A percentile compares a stretch with the other conserved stretches of the same genome.
Conservation (phyloP, 768 basidiomycete genomes). For the Krasilnikovozyma curviuscula region DNA sequence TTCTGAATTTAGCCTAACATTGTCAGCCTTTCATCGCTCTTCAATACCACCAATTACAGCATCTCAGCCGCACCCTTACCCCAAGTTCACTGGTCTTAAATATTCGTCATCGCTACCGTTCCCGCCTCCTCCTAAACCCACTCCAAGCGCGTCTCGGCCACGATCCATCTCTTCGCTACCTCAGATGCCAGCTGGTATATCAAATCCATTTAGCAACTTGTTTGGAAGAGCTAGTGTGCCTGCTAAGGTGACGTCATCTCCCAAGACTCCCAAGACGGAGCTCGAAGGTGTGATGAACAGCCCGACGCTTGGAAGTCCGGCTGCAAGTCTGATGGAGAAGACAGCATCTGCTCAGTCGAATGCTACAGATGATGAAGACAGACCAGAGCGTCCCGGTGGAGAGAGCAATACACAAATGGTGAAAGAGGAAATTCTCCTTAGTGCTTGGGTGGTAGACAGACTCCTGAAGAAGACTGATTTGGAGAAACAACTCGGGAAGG, state of each 20-base stretch:
- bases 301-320: constrained; percentile 26
- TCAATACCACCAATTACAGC: too few relatives aligned
- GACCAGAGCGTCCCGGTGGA: neutral
- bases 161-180: constrained; percentile 11
- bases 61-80: constrained; percentile 2
- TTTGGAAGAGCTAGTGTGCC: constrained; percentile 36
- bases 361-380: constrained; percentile 14
- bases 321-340: constrained; percentile 13
- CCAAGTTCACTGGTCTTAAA: constrained; percentile 1
- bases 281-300: constrained; percentile 12
- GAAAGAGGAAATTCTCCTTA: constrained; percentile 20
- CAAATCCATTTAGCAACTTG: constrained; percentile 62
- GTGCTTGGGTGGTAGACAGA: constrained; percentile 22
- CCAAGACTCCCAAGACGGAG: constrained; percentile 12
- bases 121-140: constrained; percentile 23
- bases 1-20: too few relatives aligned
- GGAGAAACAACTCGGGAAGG: constrained; percentile 21
- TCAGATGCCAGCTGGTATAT: constrained; percentile 32
- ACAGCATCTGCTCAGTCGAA: constrained; percentile 6
- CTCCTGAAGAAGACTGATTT: constrained; percentile 22
- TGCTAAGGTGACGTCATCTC: constrained; percentile 22
- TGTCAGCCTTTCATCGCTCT: too few relatives aligned
- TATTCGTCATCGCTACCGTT: constrained; percentile 5
- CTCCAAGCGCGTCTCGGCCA: neutral
- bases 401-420: neutral